Base-by-base conservation (phyloP, 805 yeast genomes). In the Kodamaea restingae region DNA sequence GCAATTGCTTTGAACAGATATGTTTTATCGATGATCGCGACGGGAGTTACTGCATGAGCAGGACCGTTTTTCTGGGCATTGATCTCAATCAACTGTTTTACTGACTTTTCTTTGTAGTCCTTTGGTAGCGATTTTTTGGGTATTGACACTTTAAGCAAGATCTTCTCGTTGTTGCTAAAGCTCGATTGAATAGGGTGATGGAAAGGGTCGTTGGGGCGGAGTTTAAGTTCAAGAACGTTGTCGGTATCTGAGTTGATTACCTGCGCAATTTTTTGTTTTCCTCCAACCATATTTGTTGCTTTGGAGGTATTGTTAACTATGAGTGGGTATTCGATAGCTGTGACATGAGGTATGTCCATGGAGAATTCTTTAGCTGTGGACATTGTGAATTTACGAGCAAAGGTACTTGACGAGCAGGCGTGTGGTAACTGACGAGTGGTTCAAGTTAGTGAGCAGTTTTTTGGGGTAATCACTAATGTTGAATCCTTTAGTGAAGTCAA, bases 1-100 rank as follows among this genome's bases (percentile, higher is more conserved):
- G 91, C 81, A 72, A 88, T 76, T 47, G 85, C 87, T 49, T 96
- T 75, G 58, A 91, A 91, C 46, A 84, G 74, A 52, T 80, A 81
- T 12, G 81, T 82, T 42, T 78, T 73, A 49, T 79, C 78, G 14
- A 88, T 68, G 14, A 87, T 73, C 0, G 82, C 88, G 4, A 76
- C 71, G 0, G 95, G 91, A 32, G 70, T 68, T 2, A 76, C 70
- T 17, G 60, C 61, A 36, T 73, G 68, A 3, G 63, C 48, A 2
- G 58, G 48, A 3, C 58, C 53, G 3, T 39, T 35, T 12, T 34
- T 17, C 11, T 39, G 39, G 9, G 59, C 55, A 38, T 71, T 70
- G 15, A 52, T 15, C 35, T 52, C 32, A 49, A 38, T 58, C 50
- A 78, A 65, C 36, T 71, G 67, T 31, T 64, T 65, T 1, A 81